A percentile compares a stretch with the other conserved stretches of the same genome.
Evolutionary conservation across 225 moss, liverwort and hornwort species (phyloP).

Genomic region (Bryum argenteum): DNA sequence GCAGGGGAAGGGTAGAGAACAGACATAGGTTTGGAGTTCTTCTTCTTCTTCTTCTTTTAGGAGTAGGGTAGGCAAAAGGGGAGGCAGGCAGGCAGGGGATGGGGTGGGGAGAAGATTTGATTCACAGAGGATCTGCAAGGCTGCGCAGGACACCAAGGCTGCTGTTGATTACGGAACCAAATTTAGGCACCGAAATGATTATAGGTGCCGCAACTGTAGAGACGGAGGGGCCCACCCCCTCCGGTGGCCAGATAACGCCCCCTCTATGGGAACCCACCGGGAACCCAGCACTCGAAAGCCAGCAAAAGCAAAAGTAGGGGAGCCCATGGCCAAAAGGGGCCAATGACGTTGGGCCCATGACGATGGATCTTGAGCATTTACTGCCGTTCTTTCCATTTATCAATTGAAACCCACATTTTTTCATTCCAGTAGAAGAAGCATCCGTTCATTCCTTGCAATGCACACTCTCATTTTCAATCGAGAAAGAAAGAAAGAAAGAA

Average conservation of each 20-base stretch:
- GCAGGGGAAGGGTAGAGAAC: too few species aligned
- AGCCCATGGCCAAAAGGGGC: not conserved
- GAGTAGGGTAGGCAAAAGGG: too few species aligned
- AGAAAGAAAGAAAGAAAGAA: too few species aligned
- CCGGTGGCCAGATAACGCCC: not conserved
- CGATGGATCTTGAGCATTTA: not conserved
- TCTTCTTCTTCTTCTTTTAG: too few species aligned
- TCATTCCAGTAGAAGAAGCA: too few species aligned
- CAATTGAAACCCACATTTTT: too few species aligned
- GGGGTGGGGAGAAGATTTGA: slow-evolving; percentile 8
- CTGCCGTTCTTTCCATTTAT: too few species aligned
- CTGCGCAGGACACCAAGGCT: slow-evolving; percentile 14
- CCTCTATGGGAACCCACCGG: not conserved
- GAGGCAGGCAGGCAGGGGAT: too few species aligned
- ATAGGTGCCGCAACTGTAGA: not conserved
- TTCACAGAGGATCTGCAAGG: slow-evolving; percentile 18
- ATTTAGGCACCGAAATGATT: slow-evolving; percentile 4
- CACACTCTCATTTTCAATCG: too few species aligned
- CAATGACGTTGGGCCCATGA: slow-evolving; percentile 5
- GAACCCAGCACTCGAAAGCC: not conserved
- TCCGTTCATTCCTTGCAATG: too few species aligned
- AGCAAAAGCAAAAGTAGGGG: not conserved
- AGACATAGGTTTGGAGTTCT: too few species aligned
- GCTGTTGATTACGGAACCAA: slow-evolving; percentile 21
- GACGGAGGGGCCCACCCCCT: not conserved